A percentile compares a stretch with the other conserved stretches of the same genome.
Evolutionary conservation across 768 basidiomycete genomes (phyloP).

Genomic region (Cyathus striatus): DNA sequence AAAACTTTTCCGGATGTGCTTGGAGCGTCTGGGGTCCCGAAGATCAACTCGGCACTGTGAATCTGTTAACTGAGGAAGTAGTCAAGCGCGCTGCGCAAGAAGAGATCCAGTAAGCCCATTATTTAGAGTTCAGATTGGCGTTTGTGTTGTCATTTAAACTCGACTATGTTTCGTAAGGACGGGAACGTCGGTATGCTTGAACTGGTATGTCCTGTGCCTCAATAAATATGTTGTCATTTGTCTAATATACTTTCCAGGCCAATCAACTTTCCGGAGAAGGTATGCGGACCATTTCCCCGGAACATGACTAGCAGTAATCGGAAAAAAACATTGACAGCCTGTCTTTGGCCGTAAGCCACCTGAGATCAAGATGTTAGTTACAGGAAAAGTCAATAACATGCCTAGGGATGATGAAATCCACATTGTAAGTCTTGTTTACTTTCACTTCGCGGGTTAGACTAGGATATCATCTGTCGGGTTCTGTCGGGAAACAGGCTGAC

Average conservation of each 20-base stretch:
- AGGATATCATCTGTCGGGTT: no score
- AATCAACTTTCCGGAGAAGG: constrained; percentile 62
- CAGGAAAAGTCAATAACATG: constrained; percentile 13
- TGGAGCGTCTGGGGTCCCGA: constrained; percentile 66
- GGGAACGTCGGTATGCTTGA: constrained; percentile 53
- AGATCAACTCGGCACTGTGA: constrained; percentile 65
- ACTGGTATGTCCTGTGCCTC: constrained; percentile 48
- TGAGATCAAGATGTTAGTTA: constrained; percentile 36
- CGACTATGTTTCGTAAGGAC: no score
- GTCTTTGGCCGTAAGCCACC: constrained; percentile 51
- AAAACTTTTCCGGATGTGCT: constrained; percentile 55
- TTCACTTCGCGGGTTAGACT: not conserved
- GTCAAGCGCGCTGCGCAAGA: constrained; percentile 52
- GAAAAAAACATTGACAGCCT: constrained; percentile 32
- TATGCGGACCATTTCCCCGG: constrained; percentile 10
- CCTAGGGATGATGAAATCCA: constrained; percentile 49
- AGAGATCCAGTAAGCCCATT: constrained; percentile 41
- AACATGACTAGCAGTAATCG: not conserved
- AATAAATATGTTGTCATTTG: not conserved
- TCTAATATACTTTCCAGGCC: constrained; percentile 36
- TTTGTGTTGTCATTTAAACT: no score
- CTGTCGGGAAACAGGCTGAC: no score
- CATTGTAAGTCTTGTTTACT: constrained; percentile 32
- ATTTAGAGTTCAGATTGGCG: not conserved
- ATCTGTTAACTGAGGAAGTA: constrained; percentile 58